Evolutionary conservation across 805 yeast genomes (phyloP).

Genomic region (Ogataea paraovalis): DNA sequence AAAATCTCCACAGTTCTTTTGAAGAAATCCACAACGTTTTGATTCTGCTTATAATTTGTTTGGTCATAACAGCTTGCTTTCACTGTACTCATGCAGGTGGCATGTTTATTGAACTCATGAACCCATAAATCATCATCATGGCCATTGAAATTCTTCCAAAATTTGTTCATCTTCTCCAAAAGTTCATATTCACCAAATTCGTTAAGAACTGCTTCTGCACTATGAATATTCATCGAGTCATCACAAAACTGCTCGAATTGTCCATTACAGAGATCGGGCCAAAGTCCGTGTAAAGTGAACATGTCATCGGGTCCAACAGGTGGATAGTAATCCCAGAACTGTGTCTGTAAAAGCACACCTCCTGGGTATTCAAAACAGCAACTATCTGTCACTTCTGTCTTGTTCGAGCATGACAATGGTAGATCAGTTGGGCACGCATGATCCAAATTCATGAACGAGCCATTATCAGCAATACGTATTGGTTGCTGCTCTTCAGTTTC

Average conservation of each 20-base stretch:
- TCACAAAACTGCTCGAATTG: conserved; percentile 78
- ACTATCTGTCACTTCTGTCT: conserved; percentile 48
- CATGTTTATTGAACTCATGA: conserved; percentile 93
- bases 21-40: conserved; percentile 67
- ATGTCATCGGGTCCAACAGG: conserved; percentile 65
- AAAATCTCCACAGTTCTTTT: conserved; percentile 55
- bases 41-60: conserved; percentile 24
- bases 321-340: conserved; percentile 88
- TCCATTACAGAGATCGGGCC: conserved; percentile 90
- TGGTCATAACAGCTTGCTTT: conserved; percentile 63
- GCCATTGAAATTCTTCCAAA: conserved; percentile 76
- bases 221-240: conserved; percentile 47
- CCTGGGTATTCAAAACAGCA: conserved; percentile 90
- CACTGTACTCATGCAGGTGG: conserved; percentile 83
- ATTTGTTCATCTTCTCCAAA: conserved; percentile 48
- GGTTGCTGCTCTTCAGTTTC: background rate
- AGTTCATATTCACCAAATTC: conserved; percentile 48
- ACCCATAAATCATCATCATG: conserved; percentile 72
- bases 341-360: conserved; percentile 79
- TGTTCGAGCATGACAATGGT: conserved; percentile 60
- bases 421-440: conserved; percentile 49
- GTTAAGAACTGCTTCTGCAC: conserved; percentile 43
- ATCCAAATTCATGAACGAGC: background rate
- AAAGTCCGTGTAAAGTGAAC: conserved; percentile 80
- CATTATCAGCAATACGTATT: background rate